Conservation (phyloP, 192 early-diverging fungal genomes). For the Entrophospora sp. region DNA sequence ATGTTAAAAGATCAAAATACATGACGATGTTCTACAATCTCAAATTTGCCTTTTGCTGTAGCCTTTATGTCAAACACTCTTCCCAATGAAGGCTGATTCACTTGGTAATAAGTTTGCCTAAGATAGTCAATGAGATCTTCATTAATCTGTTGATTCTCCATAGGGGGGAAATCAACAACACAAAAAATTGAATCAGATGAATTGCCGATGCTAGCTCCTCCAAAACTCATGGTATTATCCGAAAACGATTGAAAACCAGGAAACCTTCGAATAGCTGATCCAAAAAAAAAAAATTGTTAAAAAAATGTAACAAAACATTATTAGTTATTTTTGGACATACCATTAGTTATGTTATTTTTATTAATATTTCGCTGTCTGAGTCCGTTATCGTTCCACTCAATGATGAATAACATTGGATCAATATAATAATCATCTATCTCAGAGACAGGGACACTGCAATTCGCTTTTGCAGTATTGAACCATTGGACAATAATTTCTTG, state of each 20-base stretch:
- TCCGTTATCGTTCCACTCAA: background rate
- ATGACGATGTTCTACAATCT: background rate
- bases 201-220: background rate
- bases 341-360: background rate
- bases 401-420: constrained; percentile 9
- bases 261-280: background rate
- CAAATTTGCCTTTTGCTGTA: background rate
- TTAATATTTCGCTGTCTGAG: background rate
- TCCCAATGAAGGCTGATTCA: too few relatives aligned
- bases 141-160: background rate
- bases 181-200: background rate
- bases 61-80: background rate
- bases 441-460: constrained; percentile 37
- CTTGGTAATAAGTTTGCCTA: background rate
- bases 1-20: background rate
- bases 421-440: background rate
- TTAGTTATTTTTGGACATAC: background rate
- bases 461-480: constrained; percentile 31
- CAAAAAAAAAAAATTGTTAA: background rate
- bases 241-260: background rate
- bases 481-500: background rate
- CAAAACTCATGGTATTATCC: background rate
- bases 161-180: background rate
- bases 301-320: background rate
- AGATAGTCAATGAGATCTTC: background rate